Conservation (phyloP, 129 eudicot species). For the Chrysanthemum seticuspe region DNA sequence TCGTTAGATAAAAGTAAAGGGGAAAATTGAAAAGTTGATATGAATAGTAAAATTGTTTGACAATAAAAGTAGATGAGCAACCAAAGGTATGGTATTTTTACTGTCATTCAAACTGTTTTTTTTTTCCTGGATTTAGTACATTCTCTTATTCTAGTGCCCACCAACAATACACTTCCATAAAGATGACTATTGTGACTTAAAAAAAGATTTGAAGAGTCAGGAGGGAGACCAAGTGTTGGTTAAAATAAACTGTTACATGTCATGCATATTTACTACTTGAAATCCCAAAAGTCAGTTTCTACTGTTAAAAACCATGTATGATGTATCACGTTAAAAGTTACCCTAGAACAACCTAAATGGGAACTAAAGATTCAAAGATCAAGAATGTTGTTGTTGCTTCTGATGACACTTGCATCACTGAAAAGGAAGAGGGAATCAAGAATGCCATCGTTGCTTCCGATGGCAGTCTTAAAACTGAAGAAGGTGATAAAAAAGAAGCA, state of each 20-base stretch:
- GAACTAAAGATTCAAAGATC: neutral
- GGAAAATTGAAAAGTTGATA: no score
- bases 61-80: no score
- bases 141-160: no score
- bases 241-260: neutral
- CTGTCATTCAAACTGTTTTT: no score
- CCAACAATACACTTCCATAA: no score
- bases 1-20: no score
- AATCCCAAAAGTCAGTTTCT: constrained; percentile 2
- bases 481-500: constrained; percentile 6
- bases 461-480: neutral
- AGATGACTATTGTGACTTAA: no score
- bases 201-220: no score
- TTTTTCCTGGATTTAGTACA: no score
- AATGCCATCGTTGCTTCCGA: neutral
- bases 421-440: neutral
- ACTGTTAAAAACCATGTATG: neutral
- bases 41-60: no score
- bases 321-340: neutral
- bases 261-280: neutral
- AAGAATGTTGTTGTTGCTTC: constrained; percentile 9
- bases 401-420: neutral
- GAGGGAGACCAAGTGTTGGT: neutral
- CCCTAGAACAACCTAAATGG: neutral
- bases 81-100: no score